Percentiles rank a stretch among this genome's conserved stretches.
phyloP scores from a whole-genome alignment of 345 rosid genomes.

The Gossypium anomalum region DNA sequence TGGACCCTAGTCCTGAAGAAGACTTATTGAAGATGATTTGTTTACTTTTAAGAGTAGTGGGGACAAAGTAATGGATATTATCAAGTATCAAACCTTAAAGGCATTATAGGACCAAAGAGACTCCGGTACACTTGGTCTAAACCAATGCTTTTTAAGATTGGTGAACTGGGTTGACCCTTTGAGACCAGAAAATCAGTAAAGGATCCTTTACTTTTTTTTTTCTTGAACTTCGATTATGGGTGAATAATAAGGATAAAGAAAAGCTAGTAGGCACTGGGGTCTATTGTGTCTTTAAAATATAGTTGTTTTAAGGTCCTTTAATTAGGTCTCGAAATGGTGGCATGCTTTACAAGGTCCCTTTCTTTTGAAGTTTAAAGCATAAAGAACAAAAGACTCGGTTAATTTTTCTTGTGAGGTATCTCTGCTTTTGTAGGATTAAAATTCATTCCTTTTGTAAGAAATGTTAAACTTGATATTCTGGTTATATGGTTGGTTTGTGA shows the following conservation, averaged over 20 bases:
- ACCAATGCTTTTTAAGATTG: no score
- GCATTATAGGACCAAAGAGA: not conserved
- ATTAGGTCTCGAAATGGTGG: no score
- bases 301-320: no score
- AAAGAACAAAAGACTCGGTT: not conserved
- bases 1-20: not conserved
- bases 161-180: not conserved
- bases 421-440: not conserved
- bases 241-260: no score
- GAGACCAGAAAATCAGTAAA: not conserved
- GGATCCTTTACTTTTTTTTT: no score
- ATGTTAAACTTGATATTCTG: no score
- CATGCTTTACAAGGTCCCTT: no score
- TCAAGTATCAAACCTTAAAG: not conserved
- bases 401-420: not conserved
- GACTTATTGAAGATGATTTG: not conserved
- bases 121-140: not conserved
- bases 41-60: not conserved
- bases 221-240: no score
- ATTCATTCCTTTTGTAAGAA: not conserved
- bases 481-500: no score
- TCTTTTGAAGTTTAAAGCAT: no score
- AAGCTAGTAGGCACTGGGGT: no score
- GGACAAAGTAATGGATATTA: not conserved
- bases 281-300: no score